phyloP scores from a whole-genome alignment of 2,329 filamentous ascomycete genomes.

The Leptographium wingfieldii region DNA sequence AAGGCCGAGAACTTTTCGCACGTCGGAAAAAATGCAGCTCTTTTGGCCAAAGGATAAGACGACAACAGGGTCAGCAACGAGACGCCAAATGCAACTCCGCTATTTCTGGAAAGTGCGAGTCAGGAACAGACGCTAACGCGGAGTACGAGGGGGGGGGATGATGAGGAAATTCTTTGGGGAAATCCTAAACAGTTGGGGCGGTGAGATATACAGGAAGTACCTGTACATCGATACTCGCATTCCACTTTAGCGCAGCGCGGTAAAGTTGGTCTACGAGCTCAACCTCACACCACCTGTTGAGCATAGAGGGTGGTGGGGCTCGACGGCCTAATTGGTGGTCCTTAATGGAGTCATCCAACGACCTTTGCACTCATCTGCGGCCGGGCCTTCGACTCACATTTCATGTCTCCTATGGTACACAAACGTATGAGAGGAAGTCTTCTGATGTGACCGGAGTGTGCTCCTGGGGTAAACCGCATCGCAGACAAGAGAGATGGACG shows the following conservation, averaged over 20 bases:
- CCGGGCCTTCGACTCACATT: not conserved
- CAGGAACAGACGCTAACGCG: not conserved
- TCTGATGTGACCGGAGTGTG: not conserved
- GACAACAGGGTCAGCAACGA: not conserved
- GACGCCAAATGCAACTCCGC: not conserved
- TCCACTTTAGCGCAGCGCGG: not conserved
- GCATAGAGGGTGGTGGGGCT: not conserved
- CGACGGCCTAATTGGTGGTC: not conserved
- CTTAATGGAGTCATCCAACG: not conserved
- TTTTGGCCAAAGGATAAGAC: not conserved
- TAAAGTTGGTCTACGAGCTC: not conserved
- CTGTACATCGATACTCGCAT: conserved; percentile 13
- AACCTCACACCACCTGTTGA: not conserved
- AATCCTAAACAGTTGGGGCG: conserved; percentile 15
- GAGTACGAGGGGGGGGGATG: not conserved
- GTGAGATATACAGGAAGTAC: conserved; percentile 17
- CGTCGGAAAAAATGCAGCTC: not conserved
- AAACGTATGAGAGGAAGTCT: not conserved
- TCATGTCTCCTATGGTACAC: not conserved
- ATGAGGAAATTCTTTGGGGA: conserved; percentile 18
- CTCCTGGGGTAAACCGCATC: not conserved
- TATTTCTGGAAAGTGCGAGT: not conserved
- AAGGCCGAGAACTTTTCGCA: not conserved
- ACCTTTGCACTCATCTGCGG: not conserved
- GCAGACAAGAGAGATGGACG: not conserved